Evolutionary conservation across 2,329 filamentous ascomycete species (phyloP).

Genomic region (Myriangium duriaei): DNA sequence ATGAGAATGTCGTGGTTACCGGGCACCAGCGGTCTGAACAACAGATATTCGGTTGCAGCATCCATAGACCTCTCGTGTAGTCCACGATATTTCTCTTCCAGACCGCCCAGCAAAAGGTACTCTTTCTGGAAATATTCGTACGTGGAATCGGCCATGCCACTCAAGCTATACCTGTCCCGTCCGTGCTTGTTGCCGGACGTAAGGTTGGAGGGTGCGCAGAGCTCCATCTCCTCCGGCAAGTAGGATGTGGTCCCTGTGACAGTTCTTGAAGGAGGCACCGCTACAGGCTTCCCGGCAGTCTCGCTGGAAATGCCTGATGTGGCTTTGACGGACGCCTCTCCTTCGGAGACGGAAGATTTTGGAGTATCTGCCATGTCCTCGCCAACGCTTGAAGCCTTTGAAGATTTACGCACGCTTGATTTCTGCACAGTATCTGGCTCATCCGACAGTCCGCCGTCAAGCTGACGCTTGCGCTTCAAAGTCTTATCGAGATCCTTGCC

Average conservation of each 20-base stretch:
- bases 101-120: constrained; percentile 64
- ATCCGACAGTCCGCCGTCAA: neutral
- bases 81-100: constrained; percentile 56
- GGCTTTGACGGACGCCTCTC: neutral
- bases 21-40: constrained; percentile 65
- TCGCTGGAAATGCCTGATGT: neutral
- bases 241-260: neutral
- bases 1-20: constrained; percentile 60
- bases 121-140: constrained; percentile 51
- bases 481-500: neutral
- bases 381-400: neutral
- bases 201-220: constrained; percentile 51
- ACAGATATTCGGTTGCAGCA: constrained; percentile 57
- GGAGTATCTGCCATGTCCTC: neutral
- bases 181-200: constrained; percentile 33
- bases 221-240: constrained; percentile 16
- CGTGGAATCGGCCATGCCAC: constrained; percentile 43
- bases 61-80: constrained; percentile 60
- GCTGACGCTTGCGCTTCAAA: constrained; percentile 9
- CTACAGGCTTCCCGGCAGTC: no score
- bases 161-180: constrained; percentile 40
- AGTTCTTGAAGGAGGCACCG: no score
- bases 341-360: neutral
- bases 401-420: neutral
- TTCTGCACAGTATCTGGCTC: constrained; percentile 1